phyloP scores from a whole-genome alignment of 108 stramenopile species.

The Schizochytrium sp. region DNA sequence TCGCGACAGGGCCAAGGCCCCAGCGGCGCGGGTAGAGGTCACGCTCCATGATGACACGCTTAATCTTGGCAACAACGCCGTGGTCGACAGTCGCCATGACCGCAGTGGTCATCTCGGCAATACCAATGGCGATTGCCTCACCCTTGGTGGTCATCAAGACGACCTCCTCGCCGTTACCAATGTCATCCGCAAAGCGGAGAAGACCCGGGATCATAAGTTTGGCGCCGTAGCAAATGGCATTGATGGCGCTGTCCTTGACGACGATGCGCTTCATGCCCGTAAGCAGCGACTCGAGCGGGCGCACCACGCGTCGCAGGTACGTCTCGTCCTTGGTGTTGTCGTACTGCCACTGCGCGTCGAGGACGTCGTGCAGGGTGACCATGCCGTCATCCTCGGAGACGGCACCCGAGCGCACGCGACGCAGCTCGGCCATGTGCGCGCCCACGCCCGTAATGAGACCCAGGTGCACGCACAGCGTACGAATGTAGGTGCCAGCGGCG shows the following conservation, averaged over 20 bases:
- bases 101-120: slow-evolving; percentile 98
- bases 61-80: slow-evolving; percentile 97
- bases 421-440: slow-evolving; percentile 99
- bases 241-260: slow-evolving; percentile 98
- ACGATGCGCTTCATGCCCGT: slow-evolving; percentile 94
- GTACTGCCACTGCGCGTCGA: slow-evolving; percentile 97
- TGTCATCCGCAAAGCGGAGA: slow-evolving; percentile 91
- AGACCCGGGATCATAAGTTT: slow-evolving; percentile 98
- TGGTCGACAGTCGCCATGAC: slow-evolving; percentile 99
- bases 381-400: slow-evolving; percentile 75
- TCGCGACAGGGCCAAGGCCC: slow-evolving; percentile 97
- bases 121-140: slow-evolving; percentile 94
- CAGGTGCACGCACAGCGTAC: slow-evolving; percentile 97
- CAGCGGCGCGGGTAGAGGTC: slow-evolving; percentile 97
- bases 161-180: slow-evolving; percentile 92
- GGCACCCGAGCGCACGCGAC: slow-evolving; percentile 89
- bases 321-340: slow-evolving; percentile 96
- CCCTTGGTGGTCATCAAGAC: slow-evolving; percentile 99
- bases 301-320: slow-evolving; percentile 89
- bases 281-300: slow-evolving; percentile 91
- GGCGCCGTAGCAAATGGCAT: slow-evolving; percentile 99
- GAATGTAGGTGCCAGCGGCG: slow-evolving; percentile 98
- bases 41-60: slow-evolving; percentile 99
- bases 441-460: slow-evolving; percentile 88
- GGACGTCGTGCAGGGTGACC: slow-evolving; percentile 98